Base-by-base conservation (phyloP, 306 rosid species). In the Medicago arabica region DNA sequence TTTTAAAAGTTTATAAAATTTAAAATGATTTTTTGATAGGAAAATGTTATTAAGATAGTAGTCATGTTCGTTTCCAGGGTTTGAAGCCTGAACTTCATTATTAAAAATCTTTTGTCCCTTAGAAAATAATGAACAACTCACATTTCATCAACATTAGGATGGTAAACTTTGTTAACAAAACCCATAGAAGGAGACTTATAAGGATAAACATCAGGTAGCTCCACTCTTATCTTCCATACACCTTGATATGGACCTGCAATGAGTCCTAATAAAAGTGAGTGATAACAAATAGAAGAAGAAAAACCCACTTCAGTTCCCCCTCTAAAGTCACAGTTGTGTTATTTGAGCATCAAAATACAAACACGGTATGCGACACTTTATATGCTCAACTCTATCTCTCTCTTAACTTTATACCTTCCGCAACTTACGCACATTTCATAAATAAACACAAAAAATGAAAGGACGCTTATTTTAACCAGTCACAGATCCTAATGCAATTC, bases 181-280 rank as follows among this genome's bases (percentile, higher is more conserved):
- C 96, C 96, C 75, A 93, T 76, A 16, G 96, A 93, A 0, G 98
- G 97, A 73, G 93, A 93, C 79, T 89, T 89, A 49, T 89, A 89
- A 76, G 97, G 97, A 89, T 91, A 93, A 73, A 89, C 92, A 85
- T 89, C 92, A 1, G 92, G 96, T n/a, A 34, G 86, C 77, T 89
- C 96, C 78, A 91, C 97, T 67, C 85, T 86, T 59, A 91, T 50
- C 86, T 89, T 93, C 97, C 98, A 93, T 9, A 88, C 81, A 66
- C 98, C 92, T 54, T 91, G 86, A 75, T 93, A 93, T 67, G 78
- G 88, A 80, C 96, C 97, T 93, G 80, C 83, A 82, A 73, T 74
- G 36, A 76, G 80, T 80, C 79, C 70, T 17, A 6, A 50, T 68
- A 72, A 69, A 21, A 21, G 23, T 21, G 23, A 21, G 23, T 21